These are phyloP conservation scores for Pythium phragmitis DNA, from an alignment of 352 stramenopile species.

Conservation along the genomic window DNA sequence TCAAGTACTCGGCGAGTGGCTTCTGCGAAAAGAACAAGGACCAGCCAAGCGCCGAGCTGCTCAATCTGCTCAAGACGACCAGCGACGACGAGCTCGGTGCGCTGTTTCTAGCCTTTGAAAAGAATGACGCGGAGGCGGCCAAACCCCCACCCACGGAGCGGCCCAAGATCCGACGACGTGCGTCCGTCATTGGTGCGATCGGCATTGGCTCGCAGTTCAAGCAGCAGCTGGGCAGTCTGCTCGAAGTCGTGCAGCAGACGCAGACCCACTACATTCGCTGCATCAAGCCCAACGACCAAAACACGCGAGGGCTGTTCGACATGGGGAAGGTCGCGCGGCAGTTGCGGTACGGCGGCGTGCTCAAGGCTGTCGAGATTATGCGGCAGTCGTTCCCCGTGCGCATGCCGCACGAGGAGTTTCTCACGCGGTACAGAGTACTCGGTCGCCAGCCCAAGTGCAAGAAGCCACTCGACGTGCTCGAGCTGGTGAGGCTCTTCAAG, in stretches of 20 bases:
- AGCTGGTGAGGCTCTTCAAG: constrained; percentile 35
- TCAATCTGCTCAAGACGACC: constrained; percentile 62
- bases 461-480: constrained; percentile 24
- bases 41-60: constrained; percentile 75
- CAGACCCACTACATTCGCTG: constrained; percentile 98
- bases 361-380: constrained; percentile 86
- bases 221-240: constrained; percentile 90
- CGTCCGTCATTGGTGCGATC: constrained; percentile 66
- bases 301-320: constrained; percentile 90
- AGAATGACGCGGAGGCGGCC: constrained; percentile 32
- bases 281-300: constrained; percentile 97
- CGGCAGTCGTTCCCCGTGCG: constrained; percentile 81
- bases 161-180: constrained; percentile 54
- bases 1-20: constrained; percentile 69
- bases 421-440: constrained; percentile 51
- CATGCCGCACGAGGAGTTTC: constrained; percentile 68
- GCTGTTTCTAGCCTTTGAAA: constrained; percentile 76
- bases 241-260: constrained; percentile 93
- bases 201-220: constrained; percentile 93
- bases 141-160: constrained; percentile 30
- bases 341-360: constrained; percentile 77
- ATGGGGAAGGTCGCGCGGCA: constrained; percentile 70
- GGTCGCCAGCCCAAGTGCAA: constrained; percentile 11
- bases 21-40: constrained; percentile 91
- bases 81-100: constrained; percentile 51